Evolutionary conservation across 1,284 basidiomycete species (phyloP).

Genomic region (Apiotrichum siamense): DNA sequence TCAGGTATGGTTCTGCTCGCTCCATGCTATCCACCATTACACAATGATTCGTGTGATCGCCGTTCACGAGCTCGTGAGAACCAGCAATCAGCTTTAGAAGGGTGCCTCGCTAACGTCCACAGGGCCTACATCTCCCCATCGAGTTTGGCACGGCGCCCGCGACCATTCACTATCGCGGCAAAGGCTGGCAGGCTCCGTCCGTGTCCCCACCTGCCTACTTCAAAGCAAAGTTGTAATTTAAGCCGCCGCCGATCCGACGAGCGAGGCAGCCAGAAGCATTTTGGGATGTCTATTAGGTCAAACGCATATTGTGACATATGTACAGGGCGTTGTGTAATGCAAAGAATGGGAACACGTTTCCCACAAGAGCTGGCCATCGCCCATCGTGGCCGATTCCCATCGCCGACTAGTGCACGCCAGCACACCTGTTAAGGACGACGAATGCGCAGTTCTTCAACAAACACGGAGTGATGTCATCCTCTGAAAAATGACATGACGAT

Average conservation of each 20-base stretch:
- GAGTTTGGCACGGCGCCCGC: slow-evolving; percentile 45
- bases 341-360: too few relatives aligned
- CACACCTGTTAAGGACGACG: too few relatives aligned
- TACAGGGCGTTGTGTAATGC: too few relatives aligned
- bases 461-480: too few relatives aligned
- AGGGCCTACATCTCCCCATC: slow-evolving; percentile 36
- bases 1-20: slow-evolving; percentile 43
- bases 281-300: neutral
- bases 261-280: too few relatives aligned
- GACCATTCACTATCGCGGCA: slow-evolving; percentile 34
- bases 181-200: slow-evolving; percentile 15
- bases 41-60: slow-evolving; percentile 44
- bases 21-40: slow-evolving; percentile 44
- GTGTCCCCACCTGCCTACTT: neutral
- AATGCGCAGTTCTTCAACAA: too few relatives aligned
- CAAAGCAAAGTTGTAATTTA: slow-evolving; percentile 16
- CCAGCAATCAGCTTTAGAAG: too few relatives aligned
- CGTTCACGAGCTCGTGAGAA: slow-evolving; percentile 41
- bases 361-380: too few relatives aligned
- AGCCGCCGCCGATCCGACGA: too few relatives aligned
- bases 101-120: neutral
- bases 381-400: too few relatives aligned
- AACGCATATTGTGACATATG: neutral
- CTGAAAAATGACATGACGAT: too few relatives aligned
- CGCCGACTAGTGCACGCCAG: too few relatives aligned